Conservation (phyloP, 805 yeast species). For the Lipomyces anomalus region DNA sequence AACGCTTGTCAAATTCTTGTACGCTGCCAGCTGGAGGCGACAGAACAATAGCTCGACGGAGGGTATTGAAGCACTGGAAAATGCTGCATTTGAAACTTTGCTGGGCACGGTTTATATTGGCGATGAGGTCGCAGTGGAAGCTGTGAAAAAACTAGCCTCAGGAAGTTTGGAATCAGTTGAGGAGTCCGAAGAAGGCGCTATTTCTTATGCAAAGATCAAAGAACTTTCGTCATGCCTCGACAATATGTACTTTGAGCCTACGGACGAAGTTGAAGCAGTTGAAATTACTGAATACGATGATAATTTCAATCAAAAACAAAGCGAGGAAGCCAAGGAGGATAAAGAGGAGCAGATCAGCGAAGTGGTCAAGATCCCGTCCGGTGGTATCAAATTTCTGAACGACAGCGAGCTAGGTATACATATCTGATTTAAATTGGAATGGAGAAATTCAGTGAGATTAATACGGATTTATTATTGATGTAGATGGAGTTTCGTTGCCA, state of each 20-base stretch:
- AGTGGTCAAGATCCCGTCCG: constrained; percentile 13
- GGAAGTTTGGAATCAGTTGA: constrained; percentile 29
- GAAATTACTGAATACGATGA: background rate
- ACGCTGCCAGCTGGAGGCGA: constrained; percentile 34
- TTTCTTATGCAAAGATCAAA: constrained; percentile 10
- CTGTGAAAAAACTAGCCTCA: constrained; percentile 28
- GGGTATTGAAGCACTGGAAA: constrained; percentile 26
- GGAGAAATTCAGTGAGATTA: too few relatives aligned
- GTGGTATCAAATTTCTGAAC: constrained; percentile 22
- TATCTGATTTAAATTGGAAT: too few relatives aligned
- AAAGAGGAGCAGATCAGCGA: constrained; percentile 5
- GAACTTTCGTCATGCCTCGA: constrained; percentile 13
- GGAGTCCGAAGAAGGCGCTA: constrained; percentile 18
- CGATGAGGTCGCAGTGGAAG: constrained; percentile 32
- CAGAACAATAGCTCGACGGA: constrained; percentile 22
- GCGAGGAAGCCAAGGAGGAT: constrained; percentile 4
- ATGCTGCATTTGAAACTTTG: constrained; percentile 30
- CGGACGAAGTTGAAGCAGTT: background rate
- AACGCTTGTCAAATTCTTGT: constrained; percentile 29
- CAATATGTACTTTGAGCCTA: constrained; percentile 1
- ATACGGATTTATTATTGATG: too few relatives aligned
- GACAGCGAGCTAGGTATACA: constrained; percentile 19
- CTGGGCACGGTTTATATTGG: constrained; percentile 31
- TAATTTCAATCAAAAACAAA: too few relatives aligned
- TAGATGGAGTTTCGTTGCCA: too few relatives aligned